Conservation (phyloP, 164 flowering plant genomes). For the Chimonanthus praecox region DNA sequence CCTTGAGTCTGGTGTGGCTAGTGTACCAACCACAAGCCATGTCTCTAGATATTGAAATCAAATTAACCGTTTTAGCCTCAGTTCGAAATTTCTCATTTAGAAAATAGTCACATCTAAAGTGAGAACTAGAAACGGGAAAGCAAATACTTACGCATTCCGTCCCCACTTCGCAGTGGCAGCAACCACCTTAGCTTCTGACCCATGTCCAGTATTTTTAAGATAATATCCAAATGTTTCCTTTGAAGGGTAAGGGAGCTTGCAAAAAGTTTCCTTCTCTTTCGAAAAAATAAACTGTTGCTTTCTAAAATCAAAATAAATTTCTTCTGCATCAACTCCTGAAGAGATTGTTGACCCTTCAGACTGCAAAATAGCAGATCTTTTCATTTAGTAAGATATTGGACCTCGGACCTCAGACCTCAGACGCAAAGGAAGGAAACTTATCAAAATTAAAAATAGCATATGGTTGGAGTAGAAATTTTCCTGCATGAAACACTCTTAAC, state of each 20-base stretch:
- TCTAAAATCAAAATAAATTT: conserved; percentile 90
- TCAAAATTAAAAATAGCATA: background rate
- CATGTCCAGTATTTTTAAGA: conserved; percentile 78
- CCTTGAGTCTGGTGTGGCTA: no score
- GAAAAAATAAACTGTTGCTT: conserved; percentile 85
- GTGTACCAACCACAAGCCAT: no score
- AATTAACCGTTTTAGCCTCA: no score
- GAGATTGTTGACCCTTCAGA: conserved; percentile 42
- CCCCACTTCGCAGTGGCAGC: conserved; percentile 94
- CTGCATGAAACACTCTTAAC: background rate
- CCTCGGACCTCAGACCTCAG: background rate
- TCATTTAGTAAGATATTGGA: conserved; percentile 1
- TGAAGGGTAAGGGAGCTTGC: conserved; percentile 87
- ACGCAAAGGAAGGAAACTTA: background rate
- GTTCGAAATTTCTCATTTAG: no score
- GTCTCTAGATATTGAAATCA: no score
- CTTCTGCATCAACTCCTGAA: conserved; percentile 41
- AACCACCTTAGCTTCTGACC: conserved; percentile 76
- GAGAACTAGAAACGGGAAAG: conserved; percentile 6
- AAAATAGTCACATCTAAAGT: background rate
- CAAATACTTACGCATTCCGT: conserved; percentile 72
- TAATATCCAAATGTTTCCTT: conserved; percentile 83
- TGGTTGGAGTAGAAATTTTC: background rate
- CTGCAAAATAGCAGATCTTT: conserved; percentile 22
- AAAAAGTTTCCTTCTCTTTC: conserved; percentile 61